These are phyloP conservation scores for Dactylellina drechsleri DNA, from an alignment of 2,329 filamentous ascomycete genomes.

Conservation along the genomic window DNA sequence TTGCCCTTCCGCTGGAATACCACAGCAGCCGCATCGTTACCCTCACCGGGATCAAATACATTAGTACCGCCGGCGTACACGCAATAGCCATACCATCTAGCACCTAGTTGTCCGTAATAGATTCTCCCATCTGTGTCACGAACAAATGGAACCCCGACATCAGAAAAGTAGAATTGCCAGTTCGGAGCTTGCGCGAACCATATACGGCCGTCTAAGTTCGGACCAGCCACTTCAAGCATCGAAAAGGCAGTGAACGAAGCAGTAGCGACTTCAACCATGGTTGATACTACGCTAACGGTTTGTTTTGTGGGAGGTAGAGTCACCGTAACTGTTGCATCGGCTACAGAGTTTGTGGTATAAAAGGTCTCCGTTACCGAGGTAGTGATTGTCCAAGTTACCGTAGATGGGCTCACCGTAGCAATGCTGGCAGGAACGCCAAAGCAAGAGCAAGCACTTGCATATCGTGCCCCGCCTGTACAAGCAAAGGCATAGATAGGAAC, in stretches of 20 bases:
- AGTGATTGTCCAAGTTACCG: not conserved
- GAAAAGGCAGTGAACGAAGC: not conserved
- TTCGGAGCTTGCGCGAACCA: not conserved
- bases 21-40: not conserved
- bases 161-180: not conserved
- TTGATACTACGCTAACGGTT: not conserved
- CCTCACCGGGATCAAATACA: not conserved
- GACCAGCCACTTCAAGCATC: not conserved
- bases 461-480: conserved; percentile 13
- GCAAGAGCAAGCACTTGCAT: conserved; percentile 26
- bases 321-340: not conserved
- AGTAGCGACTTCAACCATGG: not conserved
- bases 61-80: not conserved
- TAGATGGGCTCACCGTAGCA: not conserved
- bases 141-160: not conserved
- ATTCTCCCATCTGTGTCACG: not conserved
- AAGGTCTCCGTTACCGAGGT: conserved; percentile 1
- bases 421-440: conserved; percentile 20
- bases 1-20: not conserved
- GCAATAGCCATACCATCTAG: not conserved
- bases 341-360: conserved; percentile 11
- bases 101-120: not conserved
- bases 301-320: not conserved
- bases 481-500: conserved; percentile 9
- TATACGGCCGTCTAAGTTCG: not conserved